Base-by-base conservation (phyloP, 1,284 basidiomycete species). In the Inonotus hispidus region DNA sequence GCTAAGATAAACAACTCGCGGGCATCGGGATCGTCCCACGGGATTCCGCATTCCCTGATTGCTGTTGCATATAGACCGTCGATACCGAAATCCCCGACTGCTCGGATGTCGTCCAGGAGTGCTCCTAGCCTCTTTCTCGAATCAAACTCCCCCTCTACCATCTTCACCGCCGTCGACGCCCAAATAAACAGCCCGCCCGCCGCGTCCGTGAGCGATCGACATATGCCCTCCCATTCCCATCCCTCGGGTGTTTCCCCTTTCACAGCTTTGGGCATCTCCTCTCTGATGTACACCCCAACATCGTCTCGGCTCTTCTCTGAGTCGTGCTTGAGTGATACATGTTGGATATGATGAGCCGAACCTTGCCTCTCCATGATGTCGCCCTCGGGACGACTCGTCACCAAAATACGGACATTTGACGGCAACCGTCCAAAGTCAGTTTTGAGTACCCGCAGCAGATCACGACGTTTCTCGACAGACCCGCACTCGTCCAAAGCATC, bases 391-490 rank as follows among this genome's bases (percentile, higher is more conserved):
- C n/a, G n/a, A n/a, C 47, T 52, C 13, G 57, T 59, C 11, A 59
- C 46, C 4, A 59, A 25, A 32, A 59, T 57, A 11, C 49, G 45
- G 35, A 59, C 56, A 2, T 56, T 59, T 32, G 23, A 4, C 4
- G 27, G 45, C 6, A 53, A 16, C 5, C 4, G 2, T 1, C 37
- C 13, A 47, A 63, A 66, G 54, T 68, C 70, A 7, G 65, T 65
- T 0, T 64, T 65, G 14, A 73, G 52, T 10, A 71, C 41, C n/a
- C 39, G 57, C 19, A 75, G 58, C 11, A 73, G 66, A n/a, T 73
- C 71, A 19, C 67, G 63, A 23, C 74, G 71, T 14, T 63, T 55
- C 16, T 41, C n/a, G 2, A 69, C 23, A 8, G 39, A 29, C 21
- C 57, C 57, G 35, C 57, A 59, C 25, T 59, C 57, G 27, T n/a